Conservation (phyloP, 371 early-diverging fungal species). For the Syncephalastrum contaminatum region DNA sequence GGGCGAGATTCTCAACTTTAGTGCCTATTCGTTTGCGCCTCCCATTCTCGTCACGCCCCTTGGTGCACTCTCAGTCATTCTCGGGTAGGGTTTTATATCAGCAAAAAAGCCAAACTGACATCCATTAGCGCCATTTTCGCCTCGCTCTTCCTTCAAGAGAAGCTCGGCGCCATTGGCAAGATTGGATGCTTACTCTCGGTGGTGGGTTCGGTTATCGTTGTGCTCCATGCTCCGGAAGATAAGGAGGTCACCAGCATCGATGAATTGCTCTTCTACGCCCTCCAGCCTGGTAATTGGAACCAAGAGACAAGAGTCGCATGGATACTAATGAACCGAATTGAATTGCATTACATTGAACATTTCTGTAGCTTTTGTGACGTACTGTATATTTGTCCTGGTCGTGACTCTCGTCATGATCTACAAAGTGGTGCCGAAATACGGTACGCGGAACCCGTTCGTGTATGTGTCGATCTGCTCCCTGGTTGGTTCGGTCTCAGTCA, state of each 20-base stretch:
- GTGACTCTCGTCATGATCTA: slow-evolving; percentile 74
- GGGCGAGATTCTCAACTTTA: slow-evolving; percentile 91
- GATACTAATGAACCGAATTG: too few relatives aligned
- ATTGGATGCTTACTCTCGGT: slow-evolving; percentile 84
- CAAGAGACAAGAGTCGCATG: neutral
- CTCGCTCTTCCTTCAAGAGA: slow-evolving; percentile 68
- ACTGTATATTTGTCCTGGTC: slow-evolving; percentile 64
- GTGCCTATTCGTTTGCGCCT: slow-evolving; percentile 91
- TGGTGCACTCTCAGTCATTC: slow-evolving; percentile 87
- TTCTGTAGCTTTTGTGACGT: slow-evolving; percentile 70
- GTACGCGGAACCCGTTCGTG: slow-evolving; percentile 76
- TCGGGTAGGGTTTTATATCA: slow-evolving; percentile 51
- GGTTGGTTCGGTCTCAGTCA: slow-evolving; percentile 87
- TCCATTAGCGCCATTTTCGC: slow-evolving; percentile 29
- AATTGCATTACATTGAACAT: neutral
- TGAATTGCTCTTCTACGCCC: slow-evolving; percentile 64
- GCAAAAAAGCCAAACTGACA: neutral
- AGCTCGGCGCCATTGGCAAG: slow-evolving; percentile 72
- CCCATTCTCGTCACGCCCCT: slow-evolving; percentile 91
- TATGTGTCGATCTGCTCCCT: slow-evolving; percentile 87
- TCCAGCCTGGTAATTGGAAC: slow-evolving; percentile 54
- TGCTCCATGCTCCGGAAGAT: slow-evolving; percentile 86
- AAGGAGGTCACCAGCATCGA: slow-evolving; percentile 65
- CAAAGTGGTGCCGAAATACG: slow-evolving; percentile 75
- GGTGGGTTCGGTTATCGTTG: slow-evolving; percentile 81